phyloP scores from a whole-genome alignment of 2,329 filamentous ascomycete species.

The Coniosporium tulheliwenetii region DNA sequence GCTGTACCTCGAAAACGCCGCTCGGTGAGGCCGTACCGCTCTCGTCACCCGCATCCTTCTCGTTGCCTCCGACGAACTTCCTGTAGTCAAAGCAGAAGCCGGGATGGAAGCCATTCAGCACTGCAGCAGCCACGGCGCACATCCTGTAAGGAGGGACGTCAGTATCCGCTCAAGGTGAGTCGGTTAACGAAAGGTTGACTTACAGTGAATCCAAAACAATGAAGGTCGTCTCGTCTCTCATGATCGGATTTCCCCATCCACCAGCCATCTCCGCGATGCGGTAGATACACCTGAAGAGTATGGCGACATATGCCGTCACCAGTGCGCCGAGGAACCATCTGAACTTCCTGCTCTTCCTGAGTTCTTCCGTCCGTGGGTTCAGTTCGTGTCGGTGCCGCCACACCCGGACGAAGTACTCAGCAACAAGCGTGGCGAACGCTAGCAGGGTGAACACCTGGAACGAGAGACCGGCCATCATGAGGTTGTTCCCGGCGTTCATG shows the following conservation, averaged over 20 bases:
- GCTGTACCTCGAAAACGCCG: too few relatives aligned
- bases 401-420: constrained; percentile 28
- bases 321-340: constrained; percentile 12
- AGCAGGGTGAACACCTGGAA: constrained; percentile 44
- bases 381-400: neutral
- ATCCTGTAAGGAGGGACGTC: neutral
- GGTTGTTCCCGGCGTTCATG: constrained; percentile 33
- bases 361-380: neutral
- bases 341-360: constrained; percentile 6
- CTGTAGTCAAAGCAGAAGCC: neutral
- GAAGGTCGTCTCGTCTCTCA: constrained; percentile 7
- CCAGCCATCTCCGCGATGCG: constrained; percentile 12
- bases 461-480: constrained; percentile 49
- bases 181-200: neutral
- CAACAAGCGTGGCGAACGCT: constrained; percentile 35
- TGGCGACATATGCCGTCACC: constrained; percentile 10
- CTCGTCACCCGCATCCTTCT: too few relatives aligned
- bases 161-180: neutral
- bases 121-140: neutral
- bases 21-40: too few relatives aligned
- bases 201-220: constrained; percentile 7
- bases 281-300: constrained; percentile 13
- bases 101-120: neutral
- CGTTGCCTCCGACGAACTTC: too few relatives aligned
- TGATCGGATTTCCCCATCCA: constrained; percentile 6